These are phyloP conservation scores for Hericium coralloides DNA, from an alignment of 768 basidiomycete genomes.

Conservation along the genomic window DNA sequence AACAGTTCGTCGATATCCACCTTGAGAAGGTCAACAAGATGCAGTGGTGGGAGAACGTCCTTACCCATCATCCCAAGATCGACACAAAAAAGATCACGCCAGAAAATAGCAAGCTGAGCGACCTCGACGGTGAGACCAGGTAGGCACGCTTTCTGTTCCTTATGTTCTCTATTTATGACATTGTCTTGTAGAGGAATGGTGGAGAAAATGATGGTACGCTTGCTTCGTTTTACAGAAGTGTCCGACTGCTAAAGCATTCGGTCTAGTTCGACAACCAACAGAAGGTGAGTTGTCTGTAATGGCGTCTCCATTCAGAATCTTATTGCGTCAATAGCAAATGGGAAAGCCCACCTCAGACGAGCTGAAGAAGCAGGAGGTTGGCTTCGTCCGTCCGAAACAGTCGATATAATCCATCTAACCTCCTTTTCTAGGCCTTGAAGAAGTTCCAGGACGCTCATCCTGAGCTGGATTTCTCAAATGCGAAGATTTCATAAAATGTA, in stretches of 20 bases:
- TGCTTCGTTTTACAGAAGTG: conserved; percentile 3
- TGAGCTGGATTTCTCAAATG: conserved; percentile 90
- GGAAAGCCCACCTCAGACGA: conserved; percentile 96
- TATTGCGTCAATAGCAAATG: conserved; percentile 55
- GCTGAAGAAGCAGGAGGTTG: conserved; percentile 83
- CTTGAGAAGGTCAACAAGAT: conserved; percentile 82
- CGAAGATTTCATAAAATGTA: conserved; percentile 60
- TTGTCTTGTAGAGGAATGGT: conserved; percentile 72
- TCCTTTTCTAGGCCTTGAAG: conserved; percentile 51
- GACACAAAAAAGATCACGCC: conserved; percentile 95
- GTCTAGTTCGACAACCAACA: conserved; percentile 70
- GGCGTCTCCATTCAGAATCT: conserved; percentile 4
- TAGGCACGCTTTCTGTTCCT: conserved; percentile 18
- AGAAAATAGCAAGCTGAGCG: conserved; percentile 90
- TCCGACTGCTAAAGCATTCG: background rate
- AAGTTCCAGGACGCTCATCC: conserved; percentile 89
- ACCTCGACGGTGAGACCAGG: conserved; percentile 94
- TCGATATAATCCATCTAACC: background rate
- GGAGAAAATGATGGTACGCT: conserved; percentile 98
- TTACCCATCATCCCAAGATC: conserved; percentile 93
- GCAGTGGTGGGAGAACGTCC: conserved; percentile 97
- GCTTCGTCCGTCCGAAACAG: conserved; percentile 1
- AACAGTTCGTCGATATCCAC: conserved; percentile 60
- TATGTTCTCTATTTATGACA: background rate
- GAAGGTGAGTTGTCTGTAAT: conserved; percentile 35